Percentiles rank a stretch among this genome's conserved stretches.
phyloP scores from a whole-genome alignment of 2,329 filamentous ascomycete genomes.

The Hypocreales sp. region DNA sequence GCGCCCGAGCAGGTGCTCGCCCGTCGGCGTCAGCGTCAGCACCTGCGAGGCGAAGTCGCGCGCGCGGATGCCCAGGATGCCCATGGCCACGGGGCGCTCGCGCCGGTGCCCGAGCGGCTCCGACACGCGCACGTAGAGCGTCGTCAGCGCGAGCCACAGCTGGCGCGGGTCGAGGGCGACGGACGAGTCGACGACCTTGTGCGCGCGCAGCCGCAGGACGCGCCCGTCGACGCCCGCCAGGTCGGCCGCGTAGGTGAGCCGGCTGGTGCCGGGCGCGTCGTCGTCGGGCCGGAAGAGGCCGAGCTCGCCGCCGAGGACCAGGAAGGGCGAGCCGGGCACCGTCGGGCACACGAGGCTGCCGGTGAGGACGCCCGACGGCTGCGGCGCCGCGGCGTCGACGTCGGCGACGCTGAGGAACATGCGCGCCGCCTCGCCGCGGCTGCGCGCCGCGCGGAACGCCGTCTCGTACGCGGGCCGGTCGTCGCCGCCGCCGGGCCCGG shows the following conservation, averaged over 20 bases:
- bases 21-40: constrained; percentile 34
- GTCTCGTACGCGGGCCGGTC: constrained; percentile 35
- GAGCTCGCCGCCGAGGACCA: constrained; percentile 42
- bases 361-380: constrained; percentile 30
- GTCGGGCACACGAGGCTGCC: constrained; percentile 33
- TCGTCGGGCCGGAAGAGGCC: constrained; percentile 38
- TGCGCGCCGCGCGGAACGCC: constrained; percentile 34
- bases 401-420: constrained; percentile 44
- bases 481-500: constrained; percentile 23
- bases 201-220: constrained; percentile 42
- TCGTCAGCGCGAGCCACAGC: constrained; percentile 48
- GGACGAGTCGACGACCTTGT: constrained; percentile 45
- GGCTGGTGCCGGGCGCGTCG: constrained; percentile 38
- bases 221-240: constrained; percentile 38
- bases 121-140: constrained; percentile 45
- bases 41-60: constrained; percentile 38
- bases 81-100: constrained; percentile 26
- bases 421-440: constrained; percentile 37
- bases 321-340: constrained; percentile 35
- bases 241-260: constrained; percentile 46
- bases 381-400: constrained; percentile 19
- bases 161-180: constrained; percentile 37
- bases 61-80: constrained; percentile 38
- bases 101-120: constrained; percentile 8
- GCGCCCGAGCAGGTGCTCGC: constrained; percentile 27